Percentiles rank a stretch among this genome's conserved stretches.
Evolutionary conservation across 768 basidiomycete genomes (phyloP).

Genomic region (Xerocomellus chrysenteron): DNA sequence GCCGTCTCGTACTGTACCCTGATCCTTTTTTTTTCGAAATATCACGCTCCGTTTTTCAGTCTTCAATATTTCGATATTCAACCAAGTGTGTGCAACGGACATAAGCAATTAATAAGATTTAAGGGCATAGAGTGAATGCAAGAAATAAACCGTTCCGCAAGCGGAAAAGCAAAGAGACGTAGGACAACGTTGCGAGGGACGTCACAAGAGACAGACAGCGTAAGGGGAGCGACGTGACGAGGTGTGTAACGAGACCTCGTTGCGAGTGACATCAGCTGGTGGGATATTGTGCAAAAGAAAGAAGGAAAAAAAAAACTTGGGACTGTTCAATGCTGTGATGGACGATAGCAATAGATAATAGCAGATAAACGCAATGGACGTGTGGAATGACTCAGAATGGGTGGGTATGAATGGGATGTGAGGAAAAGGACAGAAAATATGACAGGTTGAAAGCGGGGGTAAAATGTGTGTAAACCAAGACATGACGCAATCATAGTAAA

Average conservation of each 20-base stretch:
- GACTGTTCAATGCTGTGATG: slow-evolving; percentile 18
- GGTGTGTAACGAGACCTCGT: no score
- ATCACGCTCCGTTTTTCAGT: not conserved
- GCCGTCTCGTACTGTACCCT: not conserved
- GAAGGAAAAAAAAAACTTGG: not conserved
- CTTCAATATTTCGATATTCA: not conserved
- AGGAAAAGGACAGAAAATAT: slow-evolving; percentile 22
- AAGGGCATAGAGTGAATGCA: slow-evolving; percentile 7
- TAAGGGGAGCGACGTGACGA: slow-evolving; percentile 21
- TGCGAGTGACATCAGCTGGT: slow-evolving; percentile 12
- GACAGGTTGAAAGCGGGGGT: slow-evolving; percentile 17
- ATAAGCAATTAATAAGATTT: slow-evolving; percentile 21
- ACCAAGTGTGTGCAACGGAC: not conserved
- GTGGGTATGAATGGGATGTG: slow-evolving; percentile 14
- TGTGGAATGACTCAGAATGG: slow-evolving; percentile 11
- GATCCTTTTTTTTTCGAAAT: not conserved
- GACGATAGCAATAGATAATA: slow-evolving; percentile 37
- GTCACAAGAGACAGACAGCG: slow-evolving; percentile 17
- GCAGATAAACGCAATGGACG: slow-evolving; percentile 33
- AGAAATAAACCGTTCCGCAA: not conserved
- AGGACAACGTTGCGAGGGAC: slow-evolving; percentile 14
- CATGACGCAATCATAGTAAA: slow-evolving; percentile 15
- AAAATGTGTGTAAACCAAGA: slow-evolving; percentile 2
- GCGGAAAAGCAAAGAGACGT: slow-evolving; percentile 6
- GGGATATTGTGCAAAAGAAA: not conserved